These are phyloP conservation scores for Panellus pusillus DNA, from an alignment of 768 basidiomycete species.

Conservation along the genomic window DNA sequence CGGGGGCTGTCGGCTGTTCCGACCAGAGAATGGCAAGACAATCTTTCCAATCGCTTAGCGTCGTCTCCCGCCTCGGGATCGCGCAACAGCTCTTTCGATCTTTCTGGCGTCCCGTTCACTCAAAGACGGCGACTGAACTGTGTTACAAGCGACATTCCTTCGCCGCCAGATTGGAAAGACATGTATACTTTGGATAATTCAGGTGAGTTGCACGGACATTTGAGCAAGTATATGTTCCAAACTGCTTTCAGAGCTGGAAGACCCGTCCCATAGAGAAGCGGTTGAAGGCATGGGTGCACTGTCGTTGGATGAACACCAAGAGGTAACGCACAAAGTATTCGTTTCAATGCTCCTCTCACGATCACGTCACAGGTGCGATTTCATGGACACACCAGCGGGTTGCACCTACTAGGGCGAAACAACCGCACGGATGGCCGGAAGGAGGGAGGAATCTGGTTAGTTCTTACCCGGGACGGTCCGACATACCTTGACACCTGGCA, in stretches of 20 bases:
- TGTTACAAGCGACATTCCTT: slow-evolving; percentile 24
- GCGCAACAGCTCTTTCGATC: slow-evolving; percentile 27
- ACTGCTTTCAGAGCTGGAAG: slow-evolving; percentile 32
- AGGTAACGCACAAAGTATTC: slow-evolving; percentile 42
- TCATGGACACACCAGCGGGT: slow-evolving; percentile 75
- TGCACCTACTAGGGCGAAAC: slow-evolving; percentile 69
- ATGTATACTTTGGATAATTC: slow-evolving; percentile 60
- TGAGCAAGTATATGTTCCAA: neutral
- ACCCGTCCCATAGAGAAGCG: slow-evolving; percentile 41
- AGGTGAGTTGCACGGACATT: slow-evolving; percentile 20
- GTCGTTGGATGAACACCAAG: slow-evolving; percentile 74
- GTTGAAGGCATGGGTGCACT: slow-evolving; percentile 66
- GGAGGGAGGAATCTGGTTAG: slow-evolving; percentile 68
- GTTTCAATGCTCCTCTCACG: slow-evolving; percentile 2
- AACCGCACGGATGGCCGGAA: slow-evolving; percentile 67
- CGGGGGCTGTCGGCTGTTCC: slow-evolving; percentile 61
- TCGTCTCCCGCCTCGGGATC: slow-evolving; percentile 27
- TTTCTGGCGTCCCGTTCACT: slow-evolving; percentile 35
- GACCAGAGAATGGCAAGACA: slow-evolving; percentile 79
- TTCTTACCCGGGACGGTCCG: slow-evolving; percentile 12
- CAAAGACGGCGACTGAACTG: slow-evolving; percentile 51
- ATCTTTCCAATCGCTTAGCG: slow-evolving; percentile 56
- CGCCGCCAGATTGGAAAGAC: slow-evolving; percentile 52
- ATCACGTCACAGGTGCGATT: slow-evolving; percentile 65
- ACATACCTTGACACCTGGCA: slow-evolving; percentile 29